These are phyloP conservation scores for Coemansia asiatica DNA, from an alignment of 192 early-diverging fungal genomes.

Conservation along the genomic window DNA sequence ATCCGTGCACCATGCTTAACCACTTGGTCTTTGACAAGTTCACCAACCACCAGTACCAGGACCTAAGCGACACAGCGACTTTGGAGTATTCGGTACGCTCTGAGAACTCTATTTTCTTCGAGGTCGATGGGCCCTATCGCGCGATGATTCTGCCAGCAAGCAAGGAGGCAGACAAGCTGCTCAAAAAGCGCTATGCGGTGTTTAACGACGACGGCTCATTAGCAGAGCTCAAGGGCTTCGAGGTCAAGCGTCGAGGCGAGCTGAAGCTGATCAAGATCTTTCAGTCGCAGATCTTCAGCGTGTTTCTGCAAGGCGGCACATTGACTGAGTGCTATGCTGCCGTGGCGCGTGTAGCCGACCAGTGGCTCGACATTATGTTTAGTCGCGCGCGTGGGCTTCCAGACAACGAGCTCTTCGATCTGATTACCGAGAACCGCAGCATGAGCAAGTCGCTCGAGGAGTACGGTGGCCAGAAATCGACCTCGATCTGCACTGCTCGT, in stretches of 20 bases:
- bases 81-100: constrained; percentile 66
- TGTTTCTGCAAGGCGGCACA: constrained; percentile 85
- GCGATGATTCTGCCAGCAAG: constrained; percentile 98
- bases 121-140: constrained; percentile 97
- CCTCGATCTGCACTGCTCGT: constrained; percentile 91
- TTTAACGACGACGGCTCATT: constrained; percentile 93
- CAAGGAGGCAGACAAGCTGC: constrained; percentile 90
- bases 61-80: constrained; percentile 60
- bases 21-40: constrained; percentile 94
- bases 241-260: constrained; percentile 98
- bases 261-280: constrained; percentile 98
- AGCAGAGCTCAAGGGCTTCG: constrained; percentile 98
- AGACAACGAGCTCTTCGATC: constrained; percentile 89
- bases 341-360: constrained; percentile 87
- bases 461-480: constrained; percentile 93
- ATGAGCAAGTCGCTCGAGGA: constrained; percentile 94
- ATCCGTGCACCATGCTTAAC: constrained; percentile 98
- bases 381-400: constrained; percentile 75
- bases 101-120: constrained; percentile 98
- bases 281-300: constrained; percentile 90
- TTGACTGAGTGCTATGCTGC: constrained; percentile 85
- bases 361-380: constrained; percentile 94
- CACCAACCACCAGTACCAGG: constrained; percentile 97
- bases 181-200: constrained; percentile 99
- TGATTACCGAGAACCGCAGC: constrained; percentile 95